Conservation (phyloP, 2,329 filamentous ascomycete species). For the Trichoderma sp. region DNA sequence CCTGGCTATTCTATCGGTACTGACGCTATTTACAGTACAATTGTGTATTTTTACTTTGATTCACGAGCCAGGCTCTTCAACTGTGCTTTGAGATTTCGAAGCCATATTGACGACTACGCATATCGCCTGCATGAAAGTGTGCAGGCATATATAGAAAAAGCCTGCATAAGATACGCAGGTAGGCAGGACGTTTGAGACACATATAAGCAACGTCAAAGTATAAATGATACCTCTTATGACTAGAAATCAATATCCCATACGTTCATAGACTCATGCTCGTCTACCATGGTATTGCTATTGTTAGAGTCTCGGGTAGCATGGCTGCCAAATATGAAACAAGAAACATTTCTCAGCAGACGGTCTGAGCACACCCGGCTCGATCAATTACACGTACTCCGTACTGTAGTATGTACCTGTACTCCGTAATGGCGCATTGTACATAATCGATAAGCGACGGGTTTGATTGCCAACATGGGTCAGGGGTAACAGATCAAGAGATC, state of each 20-base stretch:
- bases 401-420: neutral
- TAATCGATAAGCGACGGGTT: conserved; percentile 20
- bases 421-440: conserved; percentile 5
- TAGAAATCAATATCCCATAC: neutral
- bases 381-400: neutral
- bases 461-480: conserved; percentile 19
- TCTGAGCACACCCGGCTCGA: conserved; percentile 8
- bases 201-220: neutral
- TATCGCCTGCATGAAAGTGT: neutral
- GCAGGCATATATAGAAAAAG: neutral
- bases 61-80: neutral
- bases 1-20: neutral
- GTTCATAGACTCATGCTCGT: neutral
- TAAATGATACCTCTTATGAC: neutral
- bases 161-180: neutral
- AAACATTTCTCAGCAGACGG: neutral
- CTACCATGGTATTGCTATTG: neutral
- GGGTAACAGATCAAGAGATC: conserved; percentile 17
- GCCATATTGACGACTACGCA: neutral
- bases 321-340: neutral
- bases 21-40: neutral
- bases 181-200: neutral
- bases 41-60: neutral
- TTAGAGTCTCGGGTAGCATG: conserved; percentile 1
- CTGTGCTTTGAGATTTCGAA: neutral